Evolutionary conservation across 495 filamentous ascomycete genomes (phyloP).

Genomic region (Penicillium arizonense): DNA sequence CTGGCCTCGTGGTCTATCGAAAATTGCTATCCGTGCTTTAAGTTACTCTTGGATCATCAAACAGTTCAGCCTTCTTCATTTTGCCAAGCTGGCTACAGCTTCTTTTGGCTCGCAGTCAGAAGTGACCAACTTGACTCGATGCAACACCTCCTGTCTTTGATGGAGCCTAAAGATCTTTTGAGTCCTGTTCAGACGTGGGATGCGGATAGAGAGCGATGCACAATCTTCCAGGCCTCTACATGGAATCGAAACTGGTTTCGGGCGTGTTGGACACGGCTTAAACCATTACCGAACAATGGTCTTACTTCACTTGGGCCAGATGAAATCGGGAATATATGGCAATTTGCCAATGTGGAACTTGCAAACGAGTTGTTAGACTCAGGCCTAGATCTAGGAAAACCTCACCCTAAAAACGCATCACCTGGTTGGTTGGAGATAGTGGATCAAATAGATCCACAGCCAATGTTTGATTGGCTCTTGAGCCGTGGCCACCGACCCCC

Average conservation of each 20-base stretch:
- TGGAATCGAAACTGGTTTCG: neutral
- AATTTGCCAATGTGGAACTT: neutral
- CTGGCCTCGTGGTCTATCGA: neutral
- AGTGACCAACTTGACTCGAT: neutral
- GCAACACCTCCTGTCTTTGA: neutral
- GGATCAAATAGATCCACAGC: neutral
- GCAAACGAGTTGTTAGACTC: neutral
- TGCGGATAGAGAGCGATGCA: too few relatives aligned
- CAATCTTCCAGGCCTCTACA: neutral
- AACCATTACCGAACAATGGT: neutral
- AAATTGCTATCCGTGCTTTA: neutral
- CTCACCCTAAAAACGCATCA: neutral
- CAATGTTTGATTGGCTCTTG: neutral
- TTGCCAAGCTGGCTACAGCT: neutral
- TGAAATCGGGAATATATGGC: neutral
- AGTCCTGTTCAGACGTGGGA: neutral
- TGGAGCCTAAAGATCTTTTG: neutral
- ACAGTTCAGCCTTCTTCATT: neutral
- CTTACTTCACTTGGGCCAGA: neutral
- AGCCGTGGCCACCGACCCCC: neutral
- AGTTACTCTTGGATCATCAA: neutral
- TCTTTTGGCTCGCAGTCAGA: neutral
- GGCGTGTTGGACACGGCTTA: neutral
- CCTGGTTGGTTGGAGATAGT: neutral
- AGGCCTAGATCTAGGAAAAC: neutral